Base-by-base conservation (phyloP, 2,329 filamentous ascomycete genomes). In the Emergomyces africanus region DNA sequence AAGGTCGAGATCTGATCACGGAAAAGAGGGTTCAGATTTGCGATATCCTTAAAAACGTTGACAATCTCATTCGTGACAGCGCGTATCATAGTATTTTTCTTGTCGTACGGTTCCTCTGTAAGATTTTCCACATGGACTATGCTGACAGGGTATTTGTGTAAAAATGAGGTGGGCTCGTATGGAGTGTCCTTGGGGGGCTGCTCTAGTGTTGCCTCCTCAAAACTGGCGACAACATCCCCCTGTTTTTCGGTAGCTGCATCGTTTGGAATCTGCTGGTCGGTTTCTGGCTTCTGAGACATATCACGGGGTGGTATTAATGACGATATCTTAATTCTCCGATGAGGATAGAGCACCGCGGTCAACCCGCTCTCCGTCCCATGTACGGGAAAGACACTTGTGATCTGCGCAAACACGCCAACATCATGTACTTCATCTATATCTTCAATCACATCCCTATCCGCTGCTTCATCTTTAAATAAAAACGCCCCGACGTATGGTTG, bases 401-500 rank as follows among this genome's bases (percentile, higher is more conserved):
- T 91, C 71, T 99, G 94, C 54, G 94, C 95, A 72, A 99, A 99
- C 1, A 96, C 94, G 62, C 94, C 94, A 18, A 95, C 89, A 65
- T 96, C 90, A 73, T 99, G 89, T 35, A 99, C 92, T 67, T 99
- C 94, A 62, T 91, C 87, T 33, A 87, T 79, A 64, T 86, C 91
- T 64, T 92, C 88, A 70, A 99, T 97, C 54, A 95, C 83, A 72
- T 99, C 95, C 69, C 90, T 89, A 71, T 97, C 94, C 63, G 89
- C 88, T 63, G 90, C 88, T 70, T 96, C 92, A 69, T 99, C 91
- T 74, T 97, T 97, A 78, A 97, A 90, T 68, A 99, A 74, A 75
- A 99, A 99, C 2, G 91, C 92, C 63, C 94, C 94, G 46, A 99
- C 90, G 68, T 99, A 99, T 28, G 92, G 95, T 73, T 99, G 95